Percentiles rank a stretch among this genome's conserved stretches.
Evolutionary conservation across 1,284 basidiomycete genomes (phyloP).

Genomic region (Austroboletus niveus): DNA sequence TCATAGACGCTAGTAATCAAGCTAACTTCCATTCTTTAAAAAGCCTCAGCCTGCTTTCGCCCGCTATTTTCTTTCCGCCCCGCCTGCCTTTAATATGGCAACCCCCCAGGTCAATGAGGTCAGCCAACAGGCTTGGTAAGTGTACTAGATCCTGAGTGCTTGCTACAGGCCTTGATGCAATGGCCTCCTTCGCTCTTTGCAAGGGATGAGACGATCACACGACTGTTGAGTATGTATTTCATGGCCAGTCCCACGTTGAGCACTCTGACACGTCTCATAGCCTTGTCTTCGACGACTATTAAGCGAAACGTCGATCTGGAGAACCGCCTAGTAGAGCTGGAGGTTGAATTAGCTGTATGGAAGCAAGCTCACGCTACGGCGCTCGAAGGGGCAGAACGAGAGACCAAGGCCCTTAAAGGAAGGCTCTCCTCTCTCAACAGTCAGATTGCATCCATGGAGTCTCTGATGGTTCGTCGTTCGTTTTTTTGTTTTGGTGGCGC

Average conservation of each 20-base stretch:
- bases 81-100: slow-evolving; percentile 48
- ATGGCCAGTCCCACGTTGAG: slow-evolving; percentile 1
- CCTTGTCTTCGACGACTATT: slow-evolving; percentile 59
- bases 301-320: slow-evolving; percentile 63
- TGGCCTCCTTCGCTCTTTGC: slow-evolving; percentile 21
- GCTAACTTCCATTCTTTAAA: slow-evolving; percentile 41
- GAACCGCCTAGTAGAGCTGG: slow-evolving; percentile 60
- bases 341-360: slow-evolving; percentile 66
- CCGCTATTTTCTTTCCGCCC: slow-evolving; percentile 33
- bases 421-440: slow-evolving; percentile 58
- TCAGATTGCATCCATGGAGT: slow-evolving; percentile 56
- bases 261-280: slow-evolving; percentile 35
- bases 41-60: slow-evolving; percentile 38
- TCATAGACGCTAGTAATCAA: slow-evolving; percentile 37
- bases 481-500: neutral
- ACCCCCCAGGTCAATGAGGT: slow-evolving; percentile 52
- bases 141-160: slow-evolving; percentile 17
- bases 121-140: slow-evolving; percentile 61
- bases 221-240: slow-evolving; percentile 50
- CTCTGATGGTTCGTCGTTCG: slow-evolving; percentile 47
- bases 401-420: slow-evolving; percentile 60
- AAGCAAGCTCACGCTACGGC: slow-evolving; percentile 63
- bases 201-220: slow-evolving; percentile 65
- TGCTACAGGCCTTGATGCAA: slow-evolving; percentile 21
- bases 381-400: slow-evolving; percentile 56